Evolutionary conservation across 164 flowering plant species (phyloP).

Genomic region (Magnolia kwangsiensis): DNA sequence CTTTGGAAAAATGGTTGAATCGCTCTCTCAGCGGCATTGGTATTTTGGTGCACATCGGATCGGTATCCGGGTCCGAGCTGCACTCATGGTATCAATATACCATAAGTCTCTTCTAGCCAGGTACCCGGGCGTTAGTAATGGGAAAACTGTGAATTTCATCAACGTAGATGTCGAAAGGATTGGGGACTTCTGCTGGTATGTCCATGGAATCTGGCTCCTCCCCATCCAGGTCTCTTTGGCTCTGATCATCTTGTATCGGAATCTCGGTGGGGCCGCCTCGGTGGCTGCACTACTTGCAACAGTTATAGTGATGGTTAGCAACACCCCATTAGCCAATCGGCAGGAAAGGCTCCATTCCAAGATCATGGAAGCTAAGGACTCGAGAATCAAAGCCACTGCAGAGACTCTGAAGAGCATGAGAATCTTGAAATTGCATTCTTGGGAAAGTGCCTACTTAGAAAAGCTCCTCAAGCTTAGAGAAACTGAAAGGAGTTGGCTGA

Average conservation of each 20-base stretch:
- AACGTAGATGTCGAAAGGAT: constrained; percentile 78
- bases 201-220: constrained; percentile 82
- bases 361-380: constrained; percentile 83
- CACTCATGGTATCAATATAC: constrained; percentile 53
- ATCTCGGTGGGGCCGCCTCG: constrained; percentile 66
- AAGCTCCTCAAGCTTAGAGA: constrained; percentile 60
- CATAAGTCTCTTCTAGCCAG: constrained; percentile 50
- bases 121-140: constrained; percentile 40
- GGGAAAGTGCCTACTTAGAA: constrained; percentile 61
- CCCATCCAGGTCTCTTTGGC: constrained; percentile 74
- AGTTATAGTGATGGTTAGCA: constrained; percentile 59
- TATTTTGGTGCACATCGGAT: constrained; percentile 74
- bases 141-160: constrained; percentile 55
- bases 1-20: constrained; percentile 66
- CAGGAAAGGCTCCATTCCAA: constrained; percentile 59
- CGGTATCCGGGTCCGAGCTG: constrained; percentile 63
- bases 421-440: constrained; percentile 73
- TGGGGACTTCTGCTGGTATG: constrained; percentile 64
- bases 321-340: constrained; percentile 66
- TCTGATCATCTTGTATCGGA: constrained; percentile 51
- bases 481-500: constrained; percentile 54
- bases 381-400: constrained; percentile 71
- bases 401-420: constrained; percentile 79
- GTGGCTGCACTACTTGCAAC: constrained; percentile 59
- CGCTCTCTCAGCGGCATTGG: constrained; percentile 79